Base-by-base conservation (phyloP, 225 moss, liverwort and hornwort species). In the Polytrichum formosum region DNA sequence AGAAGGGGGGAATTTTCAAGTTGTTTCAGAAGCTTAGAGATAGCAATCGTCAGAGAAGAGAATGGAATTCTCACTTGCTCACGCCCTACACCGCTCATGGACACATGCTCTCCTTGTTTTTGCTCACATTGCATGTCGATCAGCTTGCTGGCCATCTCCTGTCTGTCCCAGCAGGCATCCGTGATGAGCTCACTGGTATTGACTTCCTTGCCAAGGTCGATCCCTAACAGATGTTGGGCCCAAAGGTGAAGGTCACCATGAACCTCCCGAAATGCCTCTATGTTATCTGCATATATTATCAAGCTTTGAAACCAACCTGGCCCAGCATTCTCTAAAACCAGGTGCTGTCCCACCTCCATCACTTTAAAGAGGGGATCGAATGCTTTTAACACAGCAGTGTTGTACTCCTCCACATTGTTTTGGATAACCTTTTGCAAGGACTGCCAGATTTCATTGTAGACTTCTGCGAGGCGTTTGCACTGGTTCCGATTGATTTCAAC, bases 231-330 rank as follows among this genome's bases (percentile, higher is more conserved):
- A 64, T 56, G 46, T 6, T 16, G 0, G 28, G 73, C 37, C 68
- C 68, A 68, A 5, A 68, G 20, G 19, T 31, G 21, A 19, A 78
- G 78, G 56, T 78, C 78, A 20, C 7, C 28, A 65, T 73, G 65
- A 1, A 78, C 26, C 64, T 78, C 78, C 64, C 69, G 68, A 26
- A 78, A 78, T 6, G 78, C 73, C 28, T 78, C 78, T 56, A 28
- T n/a, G 55, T 73, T 78, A 9, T 78, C 78, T 29, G 27, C 23
- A 6, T 22, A 6, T 10, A 28, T 58, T 17, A 78, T 35, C 69
- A 59, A 64, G 26, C 20, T 78, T 22, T 0, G 58, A 69, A 78
- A 78, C 78, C 73, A 78, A 53, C 69, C 69, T 8, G 68, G 64
- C 30, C 73, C 65, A 56, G 68, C 73, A 54, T 64, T 73, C 25